Evolutionary conservation across 2,329 filamentous ascomycete genomes (phyloP).

Genomic region (Aureobasidium mangrovei): DNA sequence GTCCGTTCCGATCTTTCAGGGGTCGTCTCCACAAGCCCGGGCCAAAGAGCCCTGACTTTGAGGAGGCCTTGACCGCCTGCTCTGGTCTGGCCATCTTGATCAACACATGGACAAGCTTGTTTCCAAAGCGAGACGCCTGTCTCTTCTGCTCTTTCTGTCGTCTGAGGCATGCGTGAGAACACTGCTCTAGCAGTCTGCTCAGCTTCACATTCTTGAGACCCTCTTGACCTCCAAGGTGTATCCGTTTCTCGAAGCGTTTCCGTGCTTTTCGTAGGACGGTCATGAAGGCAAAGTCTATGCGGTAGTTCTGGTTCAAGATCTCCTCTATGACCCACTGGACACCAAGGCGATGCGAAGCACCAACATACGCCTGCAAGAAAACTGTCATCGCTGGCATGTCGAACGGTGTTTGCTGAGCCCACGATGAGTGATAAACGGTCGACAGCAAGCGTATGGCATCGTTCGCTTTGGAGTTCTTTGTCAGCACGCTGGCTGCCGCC

Average conservation of each 20-base stretch:
- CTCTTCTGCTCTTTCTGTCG: constrained; percentile 2
- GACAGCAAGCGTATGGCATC: constrained; percentile 24
- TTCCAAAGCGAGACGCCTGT: neutral
- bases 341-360: constrained; percentile 16
- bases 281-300: constrained; percentile 23
- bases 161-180: neutral
- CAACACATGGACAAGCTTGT: neutral
- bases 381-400: constrained; percentile 26
- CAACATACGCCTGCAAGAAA: constrained; percentile 24
- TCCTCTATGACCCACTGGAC: constrained; percentile 23
- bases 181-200: neutral
- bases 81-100: neutral
- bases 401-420: constrained; percentile 18
- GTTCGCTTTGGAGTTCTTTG: constrained; percentile 20
- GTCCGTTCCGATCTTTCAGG: neutral
- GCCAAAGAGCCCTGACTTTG: no score
- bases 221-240: neutral
- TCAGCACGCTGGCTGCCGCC: constrained; percentile 24
- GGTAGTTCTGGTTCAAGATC: constrained; percentile 23
- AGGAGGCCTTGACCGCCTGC: no score
- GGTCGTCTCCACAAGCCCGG: neutral
- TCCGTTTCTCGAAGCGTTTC: neutral
- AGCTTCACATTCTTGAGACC: neutral
- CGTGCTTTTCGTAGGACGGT: neutral
- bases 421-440: constrained; percentile 21